Evolutionary conservation across 345 rosid genomes (phyloP).

Genomic region (Passiflora organensis): DNA sequence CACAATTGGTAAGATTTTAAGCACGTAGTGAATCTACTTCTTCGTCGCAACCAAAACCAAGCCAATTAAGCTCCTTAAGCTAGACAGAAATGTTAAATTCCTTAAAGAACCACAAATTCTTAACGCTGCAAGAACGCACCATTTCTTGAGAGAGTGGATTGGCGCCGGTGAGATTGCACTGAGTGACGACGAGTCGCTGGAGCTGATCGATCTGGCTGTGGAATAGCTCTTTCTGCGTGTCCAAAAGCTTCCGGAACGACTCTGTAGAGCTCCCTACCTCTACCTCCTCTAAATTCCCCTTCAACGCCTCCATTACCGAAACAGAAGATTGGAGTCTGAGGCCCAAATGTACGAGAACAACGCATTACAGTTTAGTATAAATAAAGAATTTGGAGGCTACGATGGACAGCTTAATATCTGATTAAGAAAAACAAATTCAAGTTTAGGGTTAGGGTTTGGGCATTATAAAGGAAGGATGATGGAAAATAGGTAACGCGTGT

Average conservation of each 20-base stretch:
- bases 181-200: slow-evolving; percentile 65
- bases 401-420: not conserved
- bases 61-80: no score
- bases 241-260: slow-evolving; percentile 55
- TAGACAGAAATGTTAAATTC: no score
- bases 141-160: slow-evolving; percentile 98
- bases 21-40: no score
- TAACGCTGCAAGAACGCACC: slow-evolving; percentile 61
- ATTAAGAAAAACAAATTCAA: not conserved
- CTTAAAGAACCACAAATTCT: not conserved
- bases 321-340: slow-evolving; percentile 7
- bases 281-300: slow-evolving; percentile 16
- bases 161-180: slow-evolving; percentile 94
- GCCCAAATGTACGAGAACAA: slow-evolving; percentile 6
- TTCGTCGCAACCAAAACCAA: no score
- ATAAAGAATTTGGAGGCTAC: not conserved
- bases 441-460: slow-evolving; percentile 2
- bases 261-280: slow-evolving; percentile 63
- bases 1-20: no score
- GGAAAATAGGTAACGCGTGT: no score
- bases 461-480: not conserved
- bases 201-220: slow-evolving; percentile 86
- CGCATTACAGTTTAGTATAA: slow-evolving; percentile 14
- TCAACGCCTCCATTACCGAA: slow-evolving; percentile 23
- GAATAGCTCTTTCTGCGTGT: slow-evolving; percentile 65